Evolutionary conservation across 768 basidiomycete species (phyloP).

Genomic region (Suillus plorans): DNA sequence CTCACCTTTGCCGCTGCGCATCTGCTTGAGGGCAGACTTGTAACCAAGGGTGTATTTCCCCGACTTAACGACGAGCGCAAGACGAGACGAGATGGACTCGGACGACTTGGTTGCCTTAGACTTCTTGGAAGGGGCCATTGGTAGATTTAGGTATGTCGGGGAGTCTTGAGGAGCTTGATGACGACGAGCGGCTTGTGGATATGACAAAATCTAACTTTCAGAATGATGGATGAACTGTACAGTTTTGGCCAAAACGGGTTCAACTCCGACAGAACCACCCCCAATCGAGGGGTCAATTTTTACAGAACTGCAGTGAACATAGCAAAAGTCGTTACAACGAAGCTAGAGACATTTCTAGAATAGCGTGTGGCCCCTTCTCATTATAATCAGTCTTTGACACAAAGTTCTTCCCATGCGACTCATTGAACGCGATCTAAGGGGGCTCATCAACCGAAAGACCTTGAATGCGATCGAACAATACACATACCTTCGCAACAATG

Average conservation of each 20-base stretch:
- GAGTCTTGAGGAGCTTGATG: conserved; percentile 15
- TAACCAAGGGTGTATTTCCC: conserved; percentile 97
- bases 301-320: neutral
- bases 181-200: conserved; percentile 3
- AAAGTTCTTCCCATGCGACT: conserved; percentile 63
- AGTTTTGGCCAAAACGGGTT: conserved; percentile 25
- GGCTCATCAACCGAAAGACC: neutral
- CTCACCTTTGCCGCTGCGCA: conserved; percentile 98
- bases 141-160: conserved; percentile 11
- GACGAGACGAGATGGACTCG: conserved; percentile 90
- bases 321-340: conserved; percentile 45
- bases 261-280: conserved; percentile 21
- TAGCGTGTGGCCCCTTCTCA: conserved; percentile 66
- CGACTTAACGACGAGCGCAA: conserved; percentile 97
- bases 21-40: conserved; percentile 98
- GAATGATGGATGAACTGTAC: conserved; percentile 23
- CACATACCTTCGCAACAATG: conserved; percentile 77
- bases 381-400: conserved; percentile 81
- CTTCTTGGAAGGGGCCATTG: conserved; percentile 95
- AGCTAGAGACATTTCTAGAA: conserved; percentile 77
- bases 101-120: conserved; percentile 91
- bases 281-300: conserved; percentile 1
- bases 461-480: conserved; percentile 7
- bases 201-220: conserved; percentile 18
- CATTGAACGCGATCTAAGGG: conserved; percentile 70